These are phyloP conservation scores for Boletus sp. DNA, from an alignment of 768 basidiomycete genomes.

Conservation along the genomic window DNA sequence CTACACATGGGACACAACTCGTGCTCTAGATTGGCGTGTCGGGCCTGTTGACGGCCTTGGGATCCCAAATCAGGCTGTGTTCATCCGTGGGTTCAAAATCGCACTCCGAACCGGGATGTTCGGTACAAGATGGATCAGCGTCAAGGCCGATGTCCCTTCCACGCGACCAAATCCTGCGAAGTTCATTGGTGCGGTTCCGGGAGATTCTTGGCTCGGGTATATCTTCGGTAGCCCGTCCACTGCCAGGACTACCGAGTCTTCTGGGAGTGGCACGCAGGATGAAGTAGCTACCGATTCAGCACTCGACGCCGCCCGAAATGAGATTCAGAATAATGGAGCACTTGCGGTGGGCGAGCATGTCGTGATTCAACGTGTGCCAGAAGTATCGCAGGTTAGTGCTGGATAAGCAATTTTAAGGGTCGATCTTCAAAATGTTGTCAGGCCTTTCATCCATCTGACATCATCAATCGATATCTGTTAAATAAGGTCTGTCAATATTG, in stretches of 20 bases:
- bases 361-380: background rate
- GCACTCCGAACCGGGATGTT: conserved; percentile 3
- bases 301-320: background rate
- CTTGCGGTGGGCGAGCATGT: too few species aligned
- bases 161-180: too few species aligned
- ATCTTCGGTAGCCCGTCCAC: too few species aligned
- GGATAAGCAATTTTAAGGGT: background rate
- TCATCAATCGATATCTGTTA: conserved; percentile 9
- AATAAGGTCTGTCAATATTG: background rate
- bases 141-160: too few species aligned
- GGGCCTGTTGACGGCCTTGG: conserved; percentile 2
- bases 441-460: conserved; percentile 13
- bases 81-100: conserved; percentile 28
- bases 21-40: conserved; percentile 7
- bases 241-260: too few species aligned
- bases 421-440: background rate
- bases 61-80: conserved; percentile 23
- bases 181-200: too few species aligned
- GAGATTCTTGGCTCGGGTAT: too few species aligned
- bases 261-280: background rate
- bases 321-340: background rate
- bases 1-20: conserved; percentile 12
- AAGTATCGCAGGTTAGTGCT: background rate
- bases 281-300: too few species aligned
- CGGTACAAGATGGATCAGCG: background rate